Percentiles rank a stretch among this genome's conserved stretches.
These are phyloP conservation scores for Hyphopichia homilentoma DNA, from an alignment of 805 yeast genomes.

Conservation along the genomic window DNA sequence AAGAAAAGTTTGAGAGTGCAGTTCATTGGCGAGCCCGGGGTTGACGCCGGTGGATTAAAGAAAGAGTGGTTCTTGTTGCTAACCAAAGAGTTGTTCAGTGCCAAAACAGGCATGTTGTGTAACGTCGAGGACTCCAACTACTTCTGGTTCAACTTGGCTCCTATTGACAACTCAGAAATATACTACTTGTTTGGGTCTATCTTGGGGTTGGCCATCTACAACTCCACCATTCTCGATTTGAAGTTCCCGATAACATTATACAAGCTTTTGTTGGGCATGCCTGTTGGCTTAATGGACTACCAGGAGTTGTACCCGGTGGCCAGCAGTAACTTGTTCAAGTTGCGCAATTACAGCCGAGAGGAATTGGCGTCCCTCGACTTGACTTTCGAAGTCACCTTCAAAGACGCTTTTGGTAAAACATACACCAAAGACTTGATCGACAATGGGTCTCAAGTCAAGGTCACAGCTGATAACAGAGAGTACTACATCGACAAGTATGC, in stretches of 20 bases:
- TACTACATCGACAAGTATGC: slow-evolving; percentile 63
- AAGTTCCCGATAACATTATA: slow-evolving; percentile 73
- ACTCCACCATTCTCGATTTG: slow-evolving; percentile 81
- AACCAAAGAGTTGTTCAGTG: slow-evolving; percentile 65
- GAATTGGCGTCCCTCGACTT: slow-evolving; percentile 44
- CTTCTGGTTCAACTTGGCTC: slow-evolving; percentile 68
- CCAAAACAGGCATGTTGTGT: slow-evolving; percentile 62
- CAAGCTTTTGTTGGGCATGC: slow-evolving; percentile 62
- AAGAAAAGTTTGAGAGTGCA: slow-evolving; percentile 75
- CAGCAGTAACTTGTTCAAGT: slow-evolving; percentile 32
- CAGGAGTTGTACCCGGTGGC: slow-evolving; percentile 65
- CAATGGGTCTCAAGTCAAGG: slow-evolving; percentile 54
- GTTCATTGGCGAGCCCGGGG: slow-evolving; percentile 84
- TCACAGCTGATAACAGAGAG: slow-evolving; percentile 55
- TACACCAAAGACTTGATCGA: slow-evolving; percentile 49
- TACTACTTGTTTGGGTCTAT: slow-evolving; percentile 82
- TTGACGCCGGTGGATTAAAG: slow-evolving; percentile 92
- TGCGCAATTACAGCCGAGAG: slow-evolving; percentile 21
- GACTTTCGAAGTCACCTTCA: slow-evolving; percentile 59
- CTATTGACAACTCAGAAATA: slow-evolving; percentile 44
- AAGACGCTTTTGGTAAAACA: slow-evolving; percentile 35
- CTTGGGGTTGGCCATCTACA: slow-evolving; percentile 85
- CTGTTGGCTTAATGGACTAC: slow-evolving; percentile 61
- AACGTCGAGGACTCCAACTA: slow-evolving; percentile 65
- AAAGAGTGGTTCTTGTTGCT: slow-evolving; percentile 91